Base-by-base conservation (phyloP, 2,329 filamentous ascomycete species). In the Aspergillus chevalieri region DNA sequence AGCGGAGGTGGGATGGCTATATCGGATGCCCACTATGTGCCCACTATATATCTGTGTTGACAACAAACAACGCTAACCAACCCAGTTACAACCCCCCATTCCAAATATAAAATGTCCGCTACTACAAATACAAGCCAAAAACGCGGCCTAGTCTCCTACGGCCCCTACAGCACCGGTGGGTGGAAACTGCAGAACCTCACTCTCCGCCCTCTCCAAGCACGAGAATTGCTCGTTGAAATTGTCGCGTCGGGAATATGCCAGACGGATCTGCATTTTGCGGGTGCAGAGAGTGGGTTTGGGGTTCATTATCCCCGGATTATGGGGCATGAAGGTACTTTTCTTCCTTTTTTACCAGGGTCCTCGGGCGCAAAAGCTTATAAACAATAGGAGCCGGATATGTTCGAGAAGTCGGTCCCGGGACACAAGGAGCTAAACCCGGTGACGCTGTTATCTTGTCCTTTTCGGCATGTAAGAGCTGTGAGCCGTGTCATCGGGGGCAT, bases 241-340 rank as follows among this genome's bases (percentile, higher is more conserved):
- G 67, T 79, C 1, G 77, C 78, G 0, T 74, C 74, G 0, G 78
- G 79, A 0, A 72, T 82, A 45, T 82, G 79, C 52, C 79, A 82
- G 51, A 78, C 78, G 0, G 79, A 82, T 53, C 57, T 79, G 8
- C 62, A 74, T 24, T 71, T 78, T 46, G 76, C 73, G 2, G 66
- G 71, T 7, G 67, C 62, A 8, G 64, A 62, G 9, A 62, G 59
- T 8, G 61, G 64, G 1, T 62, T 64, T 2, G 65, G 70, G 2
- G 63, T 71, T 2, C 68, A 68, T 33, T 78, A 76, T 53, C 76
- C 76, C 0, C 61, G 69, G 22, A 70, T 81, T 1, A 62, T 79
- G 14, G 79, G 78, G 2, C 79, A 82, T 52, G 78, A 81, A 66
- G 78, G 78, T 70, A 21, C 19, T 10, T n/a, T 22, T 21, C 4